These are phyloP conservation scores for Rubia peregrina DNA, from an alignment of 305 asterid species.

Conservation along the genomic window DNA sequence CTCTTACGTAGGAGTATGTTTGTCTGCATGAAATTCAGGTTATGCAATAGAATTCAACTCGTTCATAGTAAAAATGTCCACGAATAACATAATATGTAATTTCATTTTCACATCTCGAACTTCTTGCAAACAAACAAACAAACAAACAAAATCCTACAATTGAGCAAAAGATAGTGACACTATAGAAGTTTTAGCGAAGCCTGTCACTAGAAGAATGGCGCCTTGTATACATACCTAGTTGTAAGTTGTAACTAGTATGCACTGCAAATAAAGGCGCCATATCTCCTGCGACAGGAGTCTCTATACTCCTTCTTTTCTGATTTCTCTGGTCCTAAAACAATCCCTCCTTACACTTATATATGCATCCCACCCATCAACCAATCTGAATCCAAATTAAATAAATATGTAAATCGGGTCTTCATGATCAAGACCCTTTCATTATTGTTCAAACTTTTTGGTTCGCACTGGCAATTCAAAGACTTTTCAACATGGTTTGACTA, in stretches of 20 bases:
- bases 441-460: not conserved
- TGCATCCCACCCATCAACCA: not conserved
- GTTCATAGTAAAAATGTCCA: too few relatives aligned
- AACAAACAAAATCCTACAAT: too few relatives aligned
- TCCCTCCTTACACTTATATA: not conserved
- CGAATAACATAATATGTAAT: not conserved
- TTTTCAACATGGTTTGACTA: not conserved
- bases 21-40: too few relatives aligned
- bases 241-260: not conserved
- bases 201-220: constrained; percentile 11
- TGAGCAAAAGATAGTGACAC: too few relatives aligned
- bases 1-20: too few relatives aligned
- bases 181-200: not conserved
- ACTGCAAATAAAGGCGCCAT: constrained; percentile 9
- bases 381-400: not conserved
- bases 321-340: not conserved
- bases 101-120: not conserved
- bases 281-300: constrained; percentile 19
- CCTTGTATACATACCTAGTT: not conserved
- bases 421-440: not conserved
- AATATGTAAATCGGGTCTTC: not conserved
- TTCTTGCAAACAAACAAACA: not conserved
- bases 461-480: not conserved
- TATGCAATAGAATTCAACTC: too few relatives aligned
- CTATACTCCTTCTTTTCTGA: not conserved